Percentiles rank a stretch among this genome's conserved stretches.
Conservation (phyloP, 164 flowering plant species). For the Dillenia turbinata region DNA sequence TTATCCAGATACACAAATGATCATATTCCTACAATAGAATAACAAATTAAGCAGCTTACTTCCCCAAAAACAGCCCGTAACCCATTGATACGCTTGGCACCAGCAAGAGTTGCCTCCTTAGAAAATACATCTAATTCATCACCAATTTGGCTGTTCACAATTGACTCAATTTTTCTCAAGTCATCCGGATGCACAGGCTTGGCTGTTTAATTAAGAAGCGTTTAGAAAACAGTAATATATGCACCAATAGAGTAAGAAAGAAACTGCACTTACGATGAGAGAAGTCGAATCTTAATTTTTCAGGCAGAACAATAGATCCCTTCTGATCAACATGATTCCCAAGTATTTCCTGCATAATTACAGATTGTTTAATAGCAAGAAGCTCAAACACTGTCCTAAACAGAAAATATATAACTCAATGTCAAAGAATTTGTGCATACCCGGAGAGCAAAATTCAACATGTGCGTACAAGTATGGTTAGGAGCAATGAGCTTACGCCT, state of each 20-base stretch:
- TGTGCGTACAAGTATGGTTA: slow-evolving; percentile 98
- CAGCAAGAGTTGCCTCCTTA: slow-evolving; percentile 65
- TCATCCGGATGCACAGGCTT: slow-evolving; percentile 72
- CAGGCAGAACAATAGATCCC: slow-evolving; percentile 99
- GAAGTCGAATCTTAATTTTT: slow-evolving; percentile 92
- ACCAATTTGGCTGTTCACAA: slow-evolving; percentile 82
- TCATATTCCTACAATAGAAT: neutral
- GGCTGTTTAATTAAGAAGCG: slow-evolving; percentile 40
- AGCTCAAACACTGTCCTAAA: neutral
- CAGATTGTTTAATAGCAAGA: neutral
- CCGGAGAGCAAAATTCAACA: slow-evolving; percentile 94
- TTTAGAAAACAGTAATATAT: neutral
- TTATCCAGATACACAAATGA: neutral
- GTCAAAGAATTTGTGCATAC: slow-evolving; percentile 30
- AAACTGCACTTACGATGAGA: slow-evolving; percentile 70
- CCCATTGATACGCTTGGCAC: slow-evolving; percentile 84
- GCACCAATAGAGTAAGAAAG: neutral
- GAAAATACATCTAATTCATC: slow-evolving; percentile 75
- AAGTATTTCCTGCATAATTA: slow-evolving; percentile 77
- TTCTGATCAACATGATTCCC: slow-evolving; percentile 97
- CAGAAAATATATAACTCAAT: neutral
- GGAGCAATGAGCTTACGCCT: slow-evolving; percentile 92
- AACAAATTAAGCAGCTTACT: slow-evolving; percentile 41
- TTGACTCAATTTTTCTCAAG: slow-evolving; percentile 70
- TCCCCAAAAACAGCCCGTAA: slow-evolving; percentile 99